Evolutionary conservation across 1,284 basidiomycete species (phyloP), one percentile per base, ranked within the genome.

Genomic region (Caloboletus inedulis): DNA sequence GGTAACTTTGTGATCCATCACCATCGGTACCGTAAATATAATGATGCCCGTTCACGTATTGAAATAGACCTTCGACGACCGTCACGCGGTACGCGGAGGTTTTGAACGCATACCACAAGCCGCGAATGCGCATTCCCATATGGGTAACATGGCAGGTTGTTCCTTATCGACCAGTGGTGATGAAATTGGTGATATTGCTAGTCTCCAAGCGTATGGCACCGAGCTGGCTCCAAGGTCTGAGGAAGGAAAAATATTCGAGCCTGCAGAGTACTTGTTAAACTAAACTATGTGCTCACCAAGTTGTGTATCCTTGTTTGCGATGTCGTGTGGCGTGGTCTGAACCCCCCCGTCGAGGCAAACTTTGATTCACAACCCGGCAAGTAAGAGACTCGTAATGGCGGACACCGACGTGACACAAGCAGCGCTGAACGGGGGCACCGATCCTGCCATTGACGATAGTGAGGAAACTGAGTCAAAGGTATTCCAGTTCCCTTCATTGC

Each of bases 381-480:
- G 54, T 49, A 52, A 33, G 42, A 48, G 43, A 42, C 52, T 50
- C 52, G 54, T 37, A 34, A 72, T 74, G 72, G 54, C 72, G 41
- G 68, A 74, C 64, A 56, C 50, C 46, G 66, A 73, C 60, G 56
- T 62, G 70, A 74, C 65, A 59, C 74, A 57, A 71, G 59, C 70
- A 37, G 57, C 68, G 49, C 51, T 66, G 48, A 72, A 69, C 55
- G 64, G 56, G 27, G 69, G 62, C 52, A 58, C 61, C 13, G 77
- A 81, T 43, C 59, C 68, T 25, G 59, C 62, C 31, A 69, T 81
- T 42, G 80, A 83, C 47, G 79, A 82, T 72, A 75, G 71, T 3
- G 81, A 84, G 55, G 81, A 83, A 54, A 80, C 75, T 2, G 81
- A 83, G 60, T 75, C 81, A 34, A 79, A 82, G 71, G 81, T 80